Base-by-base conservation (phyloP, 805 yeast species). In the Candida khao-thaluensis region DNA sequence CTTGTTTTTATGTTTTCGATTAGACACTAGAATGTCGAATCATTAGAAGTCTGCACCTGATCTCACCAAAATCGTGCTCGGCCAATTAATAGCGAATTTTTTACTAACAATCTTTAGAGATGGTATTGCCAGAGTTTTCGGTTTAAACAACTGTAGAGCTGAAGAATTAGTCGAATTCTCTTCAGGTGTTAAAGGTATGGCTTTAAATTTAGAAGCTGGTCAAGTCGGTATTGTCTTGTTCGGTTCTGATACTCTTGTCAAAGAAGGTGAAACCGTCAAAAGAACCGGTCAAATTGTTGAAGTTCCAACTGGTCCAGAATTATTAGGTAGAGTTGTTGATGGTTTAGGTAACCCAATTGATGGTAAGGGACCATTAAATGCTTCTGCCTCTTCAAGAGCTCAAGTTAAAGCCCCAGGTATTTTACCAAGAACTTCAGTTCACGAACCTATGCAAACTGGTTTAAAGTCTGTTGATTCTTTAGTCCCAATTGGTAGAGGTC, bases 371-470 rank as follows among this genome's bases (percentile, higher is more conserved):
- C 99, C 99, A 72, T 79, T 93, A 59, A 82, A 85, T 64, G 76
- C 95, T 60, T 81, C 77, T 65, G 79, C 82, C 62, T 74, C 82
- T 60, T 76, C 95, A 64, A 87, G 95, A 81, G 98, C 98, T 60
- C 96, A 93, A 81, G 85, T 91, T 60, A 93, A 93, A 81, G 99
- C 99, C 60, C 99, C 99, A 74, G 99, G 99, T 82, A 93, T 93
- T 65, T 82, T 93, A 72, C 99, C 99, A 79, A 91, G 99, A 82
- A 86, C 84, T 64, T 88, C 97, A 48, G 99, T 93, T 57, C 82
- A 70, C 78, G 99, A 93, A 82, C 99, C 99, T 71, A 93, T 93
- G 85, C 99, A 93, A 80, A 91, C 99, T 63, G 99, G 99, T 84
- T 84, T 93, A 68, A 93, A 93, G 81, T 83, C 97, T 51, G 96